Evolutionary conservation across 73 alveolate species (phyloP).

Genomic region (Tetrahymena thermophila): DNA sequence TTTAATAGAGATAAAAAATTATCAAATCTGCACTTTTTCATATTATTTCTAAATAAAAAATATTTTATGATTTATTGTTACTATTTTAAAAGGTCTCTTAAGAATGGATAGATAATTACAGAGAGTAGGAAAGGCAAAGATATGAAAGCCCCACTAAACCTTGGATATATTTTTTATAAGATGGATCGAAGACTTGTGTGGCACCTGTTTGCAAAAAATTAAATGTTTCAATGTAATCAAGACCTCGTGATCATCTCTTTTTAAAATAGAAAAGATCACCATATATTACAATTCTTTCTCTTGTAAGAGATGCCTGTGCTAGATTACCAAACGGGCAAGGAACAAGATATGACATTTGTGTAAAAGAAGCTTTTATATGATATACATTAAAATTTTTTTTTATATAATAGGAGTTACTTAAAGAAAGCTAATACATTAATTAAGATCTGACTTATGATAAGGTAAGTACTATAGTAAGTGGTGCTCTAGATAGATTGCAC

Average conservation of each 20-base stretch:
- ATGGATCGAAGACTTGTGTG: conserved; percentile 85
- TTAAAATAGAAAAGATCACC: conserved; percentile 92
- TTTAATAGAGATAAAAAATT: not conserved
- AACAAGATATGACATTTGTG: conserved; percentile 95
- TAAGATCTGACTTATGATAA: conserved; percentile 69
- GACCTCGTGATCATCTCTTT: conserved; percentile 95
- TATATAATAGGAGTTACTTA: conserved; percentile 58
- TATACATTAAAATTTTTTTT: too few species aligned
- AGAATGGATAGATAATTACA: conserved; percentile 71
- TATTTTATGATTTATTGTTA: not conserved
- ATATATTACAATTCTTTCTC: conserved; percentile 82
- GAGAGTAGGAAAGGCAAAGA: conserved; percentile 87
- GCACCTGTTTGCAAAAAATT: conserved; percentile 89
- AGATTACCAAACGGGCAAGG: conserved; percentile 97
- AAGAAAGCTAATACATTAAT: conserved; percentile 83
- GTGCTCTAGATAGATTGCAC: conserved; percentile 97
- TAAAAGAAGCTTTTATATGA: not conserved
- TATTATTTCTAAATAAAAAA: too few species aligned
- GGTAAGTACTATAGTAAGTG: conserved; percentile 83
- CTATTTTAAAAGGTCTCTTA: not conserved
- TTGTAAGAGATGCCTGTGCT: conserved; percentile 97
- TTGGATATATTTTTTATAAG: conserved; percentile 82
- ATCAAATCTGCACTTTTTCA: too few species aligned
- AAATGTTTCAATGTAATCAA: conserved; percentile 51
- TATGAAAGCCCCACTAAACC: conserved; percentile 89